A percentile compares a stretch with the other conserved stretches of the same genome.
These are phyloP conservation scores for Talaromyces piceae DNA, from an alignment of 2,329 filamentous ascomycete species.

Conservation along the genomic window DNA sequence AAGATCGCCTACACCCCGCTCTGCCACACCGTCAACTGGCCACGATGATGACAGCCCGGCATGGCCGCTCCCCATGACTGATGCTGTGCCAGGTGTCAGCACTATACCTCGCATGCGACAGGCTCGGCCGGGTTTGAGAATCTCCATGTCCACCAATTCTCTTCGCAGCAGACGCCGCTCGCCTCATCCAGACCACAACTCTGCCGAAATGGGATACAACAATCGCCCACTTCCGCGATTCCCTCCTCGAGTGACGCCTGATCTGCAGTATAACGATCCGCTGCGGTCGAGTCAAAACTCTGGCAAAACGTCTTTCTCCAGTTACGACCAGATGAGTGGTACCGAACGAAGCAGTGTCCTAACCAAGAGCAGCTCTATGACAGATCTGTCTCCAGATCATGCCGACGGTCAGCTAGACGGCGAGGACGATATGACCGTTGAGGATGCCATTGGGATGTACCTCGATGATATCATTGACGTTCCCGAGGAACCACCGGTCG, in stretches of 20 bases:
- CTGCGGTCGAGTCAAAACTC: constrained; percentile 54
- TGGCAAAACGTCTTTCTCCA: constrained; percentile 53
- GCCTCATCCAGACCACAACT: constrained; percentile 18
- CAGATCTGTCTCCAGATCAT: constrained; percentile 50
- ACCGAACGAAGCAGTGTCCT: constrained; percentile 77
- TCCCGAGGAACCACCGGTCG: constrained; percentile 28
- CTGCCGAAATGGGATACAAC: constrained; percentile 17
- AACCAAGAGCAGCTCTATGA: constrained; percentile 71
- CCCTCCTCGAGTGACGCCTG: constrained; percentile 23
- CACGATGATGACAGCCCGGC: constrained; percentile 1
- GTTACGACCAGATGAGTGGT: constrained; percentile 49
- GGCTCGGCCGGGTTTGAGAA: constrained; percentile 22
- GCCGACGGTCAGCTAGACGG: constrained; percentile 58
- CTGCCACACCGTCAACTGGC: background rate
- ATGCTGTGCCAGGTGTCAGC: background rate
- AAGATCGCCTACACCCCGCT: background rate
- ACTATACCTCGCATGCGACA: constrained; percentile 4
- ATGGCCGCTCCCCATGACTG: constrained; percentile 8
- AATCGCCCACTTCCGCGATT: constrained; percentile 25
- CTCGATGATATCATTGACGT: constrained; percentile 49
- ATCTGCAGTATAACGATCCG: constrained; percentile 22
- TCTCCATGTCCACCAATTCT: constrained; percentile 31
- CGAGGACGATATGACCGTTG: constrained; percentile 49
- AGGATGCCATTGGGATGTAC: constrained; percentile 56
- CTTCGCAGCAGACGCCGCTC: constrained; percentile 23